phyloP scores from a whole-genome alignment of 768 basidiomycete genomes.

The Pholiota microspora region DNA sequence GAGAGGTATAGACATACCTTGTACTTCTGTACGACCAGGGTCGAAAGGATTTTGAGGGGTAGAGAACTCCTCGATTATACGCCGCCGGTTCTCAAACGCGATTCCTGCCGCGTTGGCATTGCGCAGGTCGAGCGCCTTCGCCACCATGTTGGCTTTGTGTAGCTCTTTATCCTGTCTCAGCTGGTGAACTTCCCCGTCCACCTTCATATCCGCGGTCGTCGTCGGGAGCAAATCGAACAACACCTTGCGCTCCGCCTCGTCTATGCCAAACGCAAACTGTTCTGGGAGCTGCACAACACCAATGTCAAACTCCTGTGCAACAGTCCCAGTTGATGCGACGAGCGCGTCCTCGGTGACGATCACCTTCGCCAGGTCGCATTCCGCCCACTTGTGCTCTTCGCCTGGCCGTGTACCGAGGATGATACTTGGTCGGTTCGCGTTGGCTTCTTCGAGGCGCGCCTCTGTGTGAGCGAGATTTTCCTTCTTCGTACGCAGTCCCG shows the following conservation, averaged over 20 bases:
- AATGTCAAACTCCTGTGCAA: conserved; percentile 24
- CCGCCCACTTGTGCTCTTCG: conserved; percentile 61
- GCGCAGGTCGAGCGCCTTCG: conserved; percentile 73
- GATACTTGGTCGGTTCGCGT: conserved; percentile 53
- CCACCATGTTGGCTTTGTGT: conserved; percentile 53
- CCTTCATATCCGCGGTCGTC: conserved; percentile 31
- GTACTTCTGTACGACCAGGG: conserved; percentile 84
- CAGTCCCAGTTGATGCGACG: conserved; percentile 20
- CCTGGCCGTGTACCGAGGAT: conserved; percentile 71
- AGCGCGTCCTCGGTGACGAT: conserved; percentile 58
- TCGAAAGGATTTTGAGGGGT: conserved; percentile 62
- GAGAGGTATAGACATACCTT: conserved; percentile 54
- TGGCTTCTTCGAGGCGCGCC: conserved; percentile 35
- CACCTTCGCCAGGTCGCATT: conserved; percentile 62
- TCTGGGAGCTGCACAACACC: conserved; percentile 47
- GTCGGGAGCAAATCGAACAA: conserved; percentile 69
- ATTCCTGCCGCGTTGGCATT: conserved; percentile 90
- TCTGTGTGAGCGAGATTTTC: conserved; percentile 42
- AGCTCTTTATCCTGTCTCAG: conserved; percentile 26
- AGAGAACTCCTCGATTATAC: conserved; percentile 81
- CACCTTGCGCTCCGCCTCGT: conserved; percentile 50
- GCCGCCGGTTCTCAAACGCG: conserved; percentile 79
- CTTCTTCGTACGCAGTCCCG: conserved; percentile 20
- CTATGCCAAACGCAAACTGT: conserved; percentile 66
- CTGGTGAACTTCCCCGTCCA: not conserved